Conservation (phyloP, 169 alveolate species). For the Hammondia hammondi region DNA sequence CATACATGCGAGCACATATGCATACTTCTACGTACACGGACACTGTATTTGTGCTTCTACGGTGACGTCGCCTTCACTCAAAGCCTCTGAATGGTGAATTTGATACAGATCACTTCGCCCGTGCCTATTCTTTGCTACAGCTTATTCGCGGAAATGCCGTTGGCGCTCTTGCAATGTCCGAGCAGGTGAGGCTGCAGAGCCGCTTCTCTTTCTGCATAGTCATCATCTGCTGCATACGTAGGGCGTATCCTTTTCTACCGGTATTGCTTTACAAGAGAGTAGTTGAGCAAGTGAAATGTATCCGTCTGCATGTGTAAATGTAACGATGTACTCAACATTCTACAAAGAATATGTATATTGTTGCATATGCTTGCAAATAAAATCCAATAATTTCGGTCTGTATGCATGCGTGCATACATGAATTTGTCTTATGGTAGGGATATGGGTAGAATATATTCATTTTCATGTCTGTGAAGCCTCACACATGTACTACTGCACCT, state of each 20-base stretch:
- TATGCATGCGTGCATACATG: background rate
- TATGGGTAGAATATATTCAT: background rate
- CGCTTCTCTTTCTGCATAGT: too few species aligned
- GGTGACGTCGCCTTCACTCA: background rate
- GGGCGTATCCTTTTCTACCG: too few species aligned
- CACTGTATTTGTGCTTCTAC: background rate
- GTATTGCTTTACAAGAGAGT: too few species aligned
- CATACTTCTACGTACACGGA: too few species aligned
- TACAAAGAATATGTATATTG: background rate
- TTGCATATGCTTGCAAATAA: background rate
- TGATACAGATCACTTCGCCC: background rate
- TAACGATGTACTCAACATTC: too few species aligned
- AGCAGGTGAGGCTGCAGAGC: slow-evolving; percentile 40
- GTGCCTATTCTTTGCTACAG: background rate
- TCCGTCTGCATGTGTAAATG: too few species aligned
- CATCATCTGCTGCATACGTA: too few species aligned
- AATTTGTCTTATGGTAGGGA: background rate
- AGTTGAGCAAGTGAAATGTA: too few species aligned
- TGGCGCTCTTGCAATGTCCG: slow-evolving; percentile 91
- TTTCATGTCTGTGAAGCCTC: background rate
- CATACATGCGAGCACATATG: too few species aligned
- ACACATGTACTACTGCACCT: background rate
- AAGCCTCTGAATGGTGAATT: background rate
- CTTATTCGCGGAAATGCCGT: slow-evolving; percentile 81
- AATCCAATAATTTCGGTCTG: background rate